Evolutionary conservation across 192 early-diverging fungal genomes (phyloP), one percentile per base, ranked within the genome.

Genomic region (Linnemannia schmuckeri): DNA sequence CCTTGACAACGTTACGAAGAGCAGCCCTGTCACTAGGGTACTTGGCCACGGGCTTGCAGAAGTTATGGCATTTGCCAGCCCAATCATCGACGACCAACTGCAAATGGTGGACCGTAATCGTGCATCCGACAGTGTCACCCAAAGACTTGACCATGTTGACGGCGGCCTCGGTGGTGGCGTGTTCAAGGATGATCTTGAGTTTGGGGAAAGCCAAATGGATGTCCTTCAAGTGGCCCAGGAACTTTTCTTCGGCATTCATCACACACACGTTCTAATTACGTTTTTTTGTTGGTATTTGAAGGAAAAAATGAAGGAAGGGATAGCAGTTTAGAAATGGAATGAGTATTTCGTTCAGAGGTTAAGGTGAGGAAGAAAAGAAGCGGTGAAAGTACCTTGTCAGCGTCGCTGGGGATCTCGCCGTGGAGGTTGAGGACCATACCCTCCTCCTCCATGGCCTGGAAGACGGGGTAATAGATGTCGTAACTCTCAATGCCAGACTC

Each of bases 21-120:
- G 98, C 98, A 12, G 94, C 91, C 15, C 98, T 94, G 82, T 99
- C 98, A 68, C 93, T 92, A 17, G 97, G 97, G 83, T 90, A 98
- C 90, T 99, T 99, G 41, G 98, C 98, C 33, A 99, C 98, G 41
- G 98, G 98, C 90, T 99, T 99, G 92, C 98, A 99, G 88, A 97
- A 99, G 88, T 97, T 93, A 82, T 99, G 98, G 75, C 94, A 95
- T 81, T 97, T 94, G 9, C 98, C 98, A 40, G 98, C 98, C 98
- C 98, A 99, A 89, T 99, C 98, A 83, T 99, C 98, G 0, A 98
- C 95, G 41, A 96, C 91, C 22, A 99, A 89, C 70, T 95, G 90
- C 81, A 99, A 88, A 85, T 99, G 98, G 89, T 99, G 98, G 7
- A 98, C 95, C 2, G 98, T 99, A 81, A 99, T 98, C 17, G 95